Base-by-base conservation (phyloP, 345 rosid genomes). In the Salix caprea region DNA sequence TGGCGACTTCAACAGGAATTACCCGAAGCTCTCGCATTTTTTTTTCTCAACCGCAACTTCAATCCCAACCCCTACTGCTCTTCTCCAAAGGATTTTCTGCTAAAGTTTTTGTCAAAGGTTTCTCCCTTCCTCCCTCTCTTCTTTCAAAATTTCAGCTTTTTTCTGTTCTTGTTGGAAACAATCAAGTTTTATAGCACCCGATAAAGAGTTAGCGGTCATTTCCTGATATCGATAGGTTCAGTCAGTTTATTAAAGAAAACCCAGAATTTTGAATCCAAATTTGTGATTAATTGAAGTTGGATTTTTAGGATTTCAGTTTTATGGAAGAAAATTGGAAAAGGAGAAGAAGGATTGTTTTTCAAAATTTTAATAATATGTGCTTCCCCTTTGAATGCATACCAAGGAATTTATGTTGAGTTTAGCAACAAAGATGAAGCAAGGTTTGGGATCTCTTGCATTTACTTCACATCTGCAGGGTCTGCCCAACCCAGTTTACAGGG, bases 71-170 rank as follows among this genome's bases (percentile, higher is more conserved):
- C 62, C 80, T 15, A 15, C 37, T 83, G 62, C 24, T 76, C 70
- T 71, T 82, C 76, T 71, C 12, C 67, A 79, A 83, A 30, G 81
- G 84, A 50, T 50, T 84, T 67, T 54, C 84, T 65, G 80, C 85
- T 26, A 84, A 70, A 76, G 80, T 84, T n/a, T 82, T 80, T 42
- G 78, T 85, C 76, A 83, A 79, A 87, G 87, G 88, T 83, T 32
- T 71, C 36, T 4, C 44, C 65, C 18, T 4, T 15, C 3, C 40
- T 24, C 4, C 32, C 42, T 21, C 1, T 11, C n/a, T 4, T n/a
- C 3, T 46, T 24, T 6, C 32, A 7, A 52, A 52, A 19, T 19
- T 16, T 52, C 19, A 19, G 23, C 58, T 6, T 1, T 46, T 46
- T 46, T 15, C 50, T 46, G 50, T 46, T 19, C 9, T 6, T 52